phyloP scores from a whole-genome alignment of 2,329 filamentous ascomycete species.

The Aureobasidium pullulans region DNA sequence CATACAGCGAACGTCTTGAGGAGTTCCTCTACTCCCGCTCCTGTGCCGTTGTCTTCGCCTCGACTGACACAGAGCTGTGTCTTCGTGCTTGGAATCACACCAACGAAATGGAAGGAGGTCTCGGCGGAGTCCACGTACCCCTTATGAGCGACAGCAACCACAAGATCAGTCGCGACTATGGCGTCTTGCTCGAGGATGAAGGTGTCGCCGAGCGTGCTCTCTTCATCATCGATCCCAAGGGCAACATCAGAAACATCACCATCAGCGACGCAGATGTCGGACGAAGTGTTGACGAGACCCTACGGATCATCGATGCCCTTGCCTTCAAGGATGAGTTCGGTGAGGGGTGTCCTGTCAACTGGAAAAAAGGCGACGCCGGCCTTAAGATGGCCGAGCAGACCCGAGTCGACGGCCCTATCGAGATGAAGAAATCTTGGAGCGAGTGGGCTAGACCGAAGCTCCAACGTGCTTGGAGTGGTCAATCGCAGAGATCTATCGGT shows the following conservation, averaged over 20 bases:
- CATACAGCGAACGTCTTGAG: constrained; percentile 54
- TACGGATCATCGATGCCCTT: constrained; percentile 49
- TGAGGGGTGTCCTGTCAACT: constrained; percentile 30
- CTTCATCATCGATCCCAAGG: constrained; percentile 60
- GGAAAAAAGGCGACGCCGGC: constrained; percentile 27
- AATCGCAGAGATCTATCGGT: constrained; percentile 17
- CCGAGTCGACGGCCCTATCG: constrained; percentile 22
- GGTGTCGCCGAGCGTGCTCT: constrained; percentile 56
- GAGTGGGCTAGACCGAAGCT: constrained; percentile 28
- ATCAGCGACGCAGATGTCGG: constrained; percentile 60
- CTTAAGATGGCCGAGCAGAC: constrained; percentile 21
- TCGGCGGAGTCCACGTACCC: constrained; percentile 54
- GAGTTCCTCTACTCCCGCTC: constrained; percentile 51
- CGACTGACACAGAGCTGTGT: constrained; percentile 55
- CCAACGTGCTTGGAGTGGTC: constrained; percentile 23
- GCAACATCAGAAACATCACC: constrained; percentile 53
- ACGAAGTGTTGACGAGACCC: constrained; percentile 56
- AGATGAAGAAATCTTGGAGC: constrained; percentile 25
- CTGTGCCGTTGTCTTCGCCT: constrained; percentile 53
- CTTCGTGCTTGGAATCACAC: constrained; percentile 53
- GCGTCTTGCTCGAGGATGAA: constrained; percentile 57
- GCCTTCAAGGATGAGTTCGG: constrained; percentile 38
- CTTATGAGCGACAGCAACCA: constrained; percentile 57
- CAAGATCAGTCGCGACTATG: constrained; percentile 53
- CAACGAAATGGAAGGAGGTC: constrained; percentile 53